Evolutionary conservation across 2,329 filamentous ascomycete species (phyloP).

Genomic region (Hypoxylon sp.): DNA sequence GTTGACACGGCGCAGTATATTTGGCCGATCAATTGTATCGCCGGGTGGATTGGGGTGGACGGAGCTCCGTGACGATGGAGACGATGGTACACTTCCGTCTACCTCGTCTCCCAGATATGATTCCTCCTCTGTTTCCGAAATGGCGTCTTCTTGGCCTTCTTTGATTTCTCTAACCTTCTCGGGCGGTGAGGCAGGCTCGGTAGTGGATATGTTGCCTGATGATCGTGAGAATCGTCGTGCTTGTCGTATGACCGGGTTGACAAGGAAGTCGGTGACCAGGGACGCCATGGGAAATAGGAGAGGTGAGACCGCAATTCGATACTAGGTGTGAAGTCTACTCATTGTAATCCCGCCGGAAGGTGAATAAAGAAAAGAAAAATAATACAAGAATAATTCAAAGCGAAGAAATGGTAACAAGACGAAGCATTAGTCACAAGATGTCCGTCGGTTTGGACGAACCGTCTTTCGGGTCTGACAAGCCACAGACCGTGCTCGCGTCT

Average conservation of each 20-base stretch:
- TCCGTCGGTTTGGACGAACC: conserved; percentile 9
- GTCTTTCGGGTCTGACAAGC: conserved; percentile 14
- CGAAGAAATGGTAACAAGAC: conserved; percentile 9
- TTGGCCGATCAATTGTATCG: conserved; percentile 24
- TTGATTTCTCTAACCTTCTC: conserved; percentile 48
- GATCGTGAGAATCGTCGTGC: conserved; percentile 72
- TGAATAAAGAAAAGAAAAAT: conserved; percentile 7
- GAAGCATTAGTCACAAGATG: conserved; percentile 15
- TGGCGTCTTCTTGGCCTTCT: conserved; percentile 50
- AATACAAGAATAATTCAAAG: conserved; percentile 20
- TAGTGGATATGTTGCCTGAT: conserved; percentile 53
- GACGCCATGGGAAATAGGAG: conserved; percentile 66
- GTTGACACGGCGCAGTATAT: conserved; percentile 20
- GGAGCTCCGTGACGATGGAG: conserved; percentile 51
- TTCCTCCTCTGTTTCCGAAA: conserved; percentile 52
- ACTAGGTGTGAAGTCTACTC: conserved; percentile 43
- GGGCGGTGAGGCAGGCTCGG: conserved; percentile 56
- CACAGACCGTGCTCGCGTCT: conserved; percentile 3
- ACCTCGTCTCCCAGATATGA: conserved; percentile 48
- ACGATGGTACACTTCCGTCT: conserved; percentile 48
- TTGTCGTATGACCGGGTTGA: conserved; percentile 76
- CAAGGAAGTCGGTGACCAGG: conserved; percentile 75
- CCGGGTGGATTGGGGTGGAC: conserved; percentile 40
- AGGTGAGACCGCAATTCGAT: conserved; percentile 26
- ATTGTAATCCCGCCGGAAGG: conserved; percentile 28